Percentiles rank a stretch among this genome's conserved stretches.
Conservation (phyloP, 805 yeast genomes). For the Yamadazyma endophytica region DNA sequence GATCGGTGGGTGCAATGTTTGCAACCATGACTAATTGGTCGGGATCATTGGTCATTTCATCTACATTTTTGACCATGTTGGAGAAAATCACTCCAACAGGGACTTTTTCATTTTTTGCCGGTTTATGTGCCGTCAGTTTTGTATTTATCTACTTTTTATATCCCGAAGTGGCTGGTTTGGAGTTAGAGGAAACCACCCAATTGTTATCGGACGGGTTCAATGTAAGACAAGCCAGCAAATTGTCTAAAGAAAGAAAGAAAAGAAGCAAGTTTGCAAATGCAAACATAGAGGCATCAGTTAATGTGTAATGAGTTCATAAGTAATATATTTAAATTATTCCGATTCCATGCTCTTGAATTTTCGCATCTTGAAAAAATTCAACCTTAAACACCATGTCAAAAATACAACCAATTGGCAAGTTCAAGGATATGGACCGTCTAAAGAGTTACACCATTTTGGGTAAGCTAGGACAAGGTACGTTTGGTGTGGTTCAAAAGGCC, state of each 20-base stretch:
- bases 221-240: slow-evolving; percentile 48
- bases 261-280: slow-evolving; percentile 13
- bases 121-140: slow-evolving; percentile 66
- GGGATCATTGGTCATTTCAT: slow-evolving; percentile 85
- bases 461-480: slow-evolving; percentile 44
- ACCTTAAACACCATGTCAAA: not conserved
- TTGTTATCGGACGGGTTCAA: slow-evolving; percentile 83
- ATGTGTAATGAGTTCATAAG: not conserved
- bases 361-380: not conserved
- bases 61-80: slow-evolving; percentile 92
- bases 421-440: slow-evolving; percentile 29
- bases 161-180: slow-evolving; percentile 89
- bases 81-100: slow-evolving; percentile 92
- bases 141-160: slow-evolving; percentile 76
- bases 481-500: slow-evolving; percentile 81
- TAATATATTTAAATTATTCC: not conserved
- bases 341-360: not conserved
- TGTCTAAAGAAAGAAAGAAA: slow-evolving; percentile 34
- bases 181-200: slow-evolving; percentile 85
- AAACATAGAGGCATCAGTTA: not conserved
- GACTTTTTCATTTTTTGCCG: slow-evolving; percentile 88
- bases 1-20: slow-evolving; percentile 87
- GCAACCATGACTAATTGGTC: slow-evolving; percentile 96
- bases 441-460: slow-evolving; percentile 28
- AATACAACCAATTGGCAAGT: slow-evolving; percentile 11